Percentiles rank a stretch among this genome's conserved stretches.
phyloP scores from a whole-genome alignment of 306 rosid genomes.

The Malus sieversii region DNA sequence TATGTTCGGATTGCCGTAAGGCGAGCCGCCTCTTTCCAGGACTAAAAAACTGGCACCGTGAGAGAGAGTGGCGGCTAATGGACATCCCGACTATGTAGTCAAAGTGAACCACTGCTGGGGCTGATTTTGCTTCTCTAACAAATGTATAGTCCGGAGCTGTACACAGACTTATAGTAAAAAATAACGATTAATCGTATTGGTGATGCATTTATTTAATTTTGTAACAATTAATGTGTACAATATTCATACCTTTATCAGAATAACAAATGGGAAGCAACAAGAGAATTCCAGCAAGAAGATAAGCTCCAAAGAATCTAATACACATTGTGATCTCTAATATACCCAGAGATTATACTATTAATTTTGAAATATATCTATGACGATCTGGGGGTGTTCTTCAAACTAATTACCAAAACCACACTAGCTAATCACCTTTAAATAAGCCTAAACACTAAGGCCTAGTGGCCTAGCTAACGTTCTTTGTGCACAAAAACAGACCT shows the following conservation, averaged over 20 bases:
- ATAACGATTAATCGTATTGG: background rate
- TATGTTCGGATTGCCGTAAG: slow-evolving; percentile 39
- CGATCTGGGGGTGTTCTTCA: background rate
- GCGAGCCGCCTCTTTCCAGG: slow-evolving; percentile 77
- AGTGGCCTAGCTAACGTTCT: slow-evolving; percentile 6
- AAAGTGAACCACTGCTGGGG: slow-evolving; percentile 32
- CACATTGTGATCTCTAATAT: background rate
- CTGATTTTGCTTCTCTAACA: slow-evolving; percentile 45
- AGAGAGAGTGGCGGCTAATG: slow-evolving; percentile 71
- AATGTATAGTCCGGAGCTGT: slow-evolving; percentile 36
- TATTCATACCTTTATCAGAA: slow-evolving; percentile 10
- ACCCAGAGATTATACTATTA: background rate
- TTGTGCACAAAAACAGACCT: background rate
- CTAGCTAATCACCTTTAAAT: slow-evolving; percentile 3
- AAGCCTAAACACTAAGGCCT: background rate
- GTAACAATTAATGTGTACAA: background rate
- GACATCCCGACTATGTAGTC: slow-evolving; percentile 82
- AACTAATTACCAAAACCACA: background rate
- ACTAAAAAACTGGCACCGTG: slow-evolving; percentile 46
- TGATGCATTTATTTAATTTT: background rate
- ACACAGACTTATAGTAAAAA: background rate
- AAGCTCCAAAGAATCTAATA: slow-evolving; percentile 5
- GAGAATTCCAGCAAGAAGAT: slow-evolving; percentile 26
- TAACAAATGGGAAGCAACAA: slow-evolving; percentile 28
- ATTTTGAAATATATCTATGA: background rate